Percentiles rank a stretch among this genome's conserved stretches.
Evolutionary conservation across 495 filamentous ascomycete genomes (phyloP).

Genomic region (Filosporella fistucella): DNA sequence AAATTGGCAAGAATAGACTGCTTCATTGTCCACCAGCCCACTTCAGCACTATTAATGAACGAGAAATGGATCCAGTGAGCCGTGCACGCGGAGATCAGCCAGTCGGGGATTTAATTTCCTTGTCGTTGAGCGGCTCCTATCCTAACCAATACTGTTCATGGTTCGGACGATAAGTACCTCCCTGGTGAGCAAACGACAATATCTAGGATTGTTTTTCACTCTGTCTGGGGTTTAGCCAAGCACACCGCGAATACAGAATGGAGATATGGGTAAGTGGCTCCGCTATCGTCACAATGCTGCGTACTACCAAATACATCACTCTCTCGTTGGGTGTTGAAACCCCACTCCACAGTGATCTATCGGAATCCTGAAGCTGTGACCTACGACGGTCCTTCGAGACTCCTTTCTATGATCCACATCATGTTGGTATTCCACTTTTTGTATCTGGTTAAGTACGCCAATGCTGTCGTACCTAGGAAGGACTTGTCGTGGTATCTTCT

Average conservation of each 20-base stretch:
- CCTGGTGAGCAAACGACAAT: too few relatives aligned
- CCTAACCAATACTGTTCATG: too few relatives aligned
- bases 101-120: too few relatives aligned
- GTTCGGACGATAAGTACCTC: too few relatives aligned
- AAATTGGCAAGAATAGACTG: too few relatives aligned
- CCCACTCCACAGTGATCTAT: background rate
- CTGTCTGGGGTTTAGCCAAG: too few relatives aligned
- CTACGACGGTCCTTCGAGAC: background rate
- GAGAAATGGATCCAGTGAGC: too few relatives aligned
- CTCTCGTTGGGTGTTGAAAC: background rate
- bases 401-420: background rate
- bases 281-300: background rate
- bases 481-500: background rate
- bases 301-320: background rate
- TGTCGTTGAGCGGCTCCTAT: too few relatives aligned
- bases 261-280: conserved; percentile 6
- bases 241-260: background rate
- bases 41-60: too few relatives aligned
- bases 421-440: conserved; percentile 2
- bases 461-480: background rate
- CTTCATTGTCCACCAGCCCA: too few relatives aligned
- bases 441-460: background rate
- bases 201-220: too few relatives aligned
- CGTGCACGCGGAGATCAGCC: too few relatives aligned
- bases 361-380: background rate